These are phyloP conservation scores for Termitomyces sp. DNA, from an alignment of 768 basidiomycete genomes.

Conservation along the genomic window DNA sequence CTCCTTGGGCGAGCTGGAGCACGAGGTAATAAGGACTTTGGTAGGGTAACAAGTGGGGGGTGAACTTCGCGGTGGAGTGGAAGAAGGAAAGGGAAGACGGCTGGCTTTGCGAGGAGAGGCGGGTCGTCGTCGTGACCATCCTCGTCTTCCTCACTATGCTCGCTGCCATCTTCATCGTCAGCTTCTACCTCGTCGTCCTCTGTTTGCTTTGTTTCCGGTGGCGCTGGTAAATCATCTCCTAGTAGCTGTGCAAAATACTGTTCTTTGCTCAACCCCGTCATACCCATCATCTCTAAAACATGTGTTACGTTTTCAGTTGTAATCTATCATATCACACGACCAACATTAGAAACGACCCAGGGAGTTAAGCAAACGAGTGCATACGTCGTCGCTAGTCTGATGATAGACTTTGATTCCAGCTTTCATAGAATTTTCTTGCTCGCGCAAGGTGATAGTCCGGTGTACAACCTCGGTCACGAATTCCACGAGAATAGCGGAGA, in stretches of 20 bases:
- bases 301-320: constrained; percentile 40
- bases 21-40: constrained; percentile 7
- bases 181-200: constrained; percentile 9
- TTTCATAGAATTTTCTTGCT: constrained; percentile 59
- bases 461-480: constrained; percentile 53
- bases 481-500: constrained; percentile 41
- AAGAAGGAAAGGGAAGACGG: constrained; percentile 13
- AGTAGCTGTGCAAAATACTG: constrained; percentile 37
- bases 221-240: constrained; percentile 3
- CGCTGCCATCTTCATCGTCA: background rate
- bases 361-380: constrained; percentile 1
- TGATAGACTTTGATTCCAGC: constrained; percentile 60
- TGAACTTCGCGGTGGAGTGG: constrained; percentile 20
- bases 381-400: constrained; percentile 39
- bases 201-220: background rate
- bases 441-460: constrained; percentile 49
- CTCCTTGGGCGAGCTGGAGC: background rate
- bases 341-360: background rate
- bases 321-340: constrained; percentile 30
- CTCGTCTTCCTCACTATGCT: constrained; percentile 9
- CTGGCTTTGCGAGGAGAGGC: constrained; percentile 3
- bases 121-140: constrained; percentile 2
- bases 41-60: constrained; percentile 19
- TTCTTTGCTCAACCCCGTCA: constrained; percentile 31
- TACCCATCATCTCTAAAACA: constrained; percentile 46